A percentile compares a stretch with the other conserved stretches of the same genome.
Evolutionary conservation across 768 basidiomycete genomes (phyloP).

Genomic region (Tulasnella sp.): DNA sequence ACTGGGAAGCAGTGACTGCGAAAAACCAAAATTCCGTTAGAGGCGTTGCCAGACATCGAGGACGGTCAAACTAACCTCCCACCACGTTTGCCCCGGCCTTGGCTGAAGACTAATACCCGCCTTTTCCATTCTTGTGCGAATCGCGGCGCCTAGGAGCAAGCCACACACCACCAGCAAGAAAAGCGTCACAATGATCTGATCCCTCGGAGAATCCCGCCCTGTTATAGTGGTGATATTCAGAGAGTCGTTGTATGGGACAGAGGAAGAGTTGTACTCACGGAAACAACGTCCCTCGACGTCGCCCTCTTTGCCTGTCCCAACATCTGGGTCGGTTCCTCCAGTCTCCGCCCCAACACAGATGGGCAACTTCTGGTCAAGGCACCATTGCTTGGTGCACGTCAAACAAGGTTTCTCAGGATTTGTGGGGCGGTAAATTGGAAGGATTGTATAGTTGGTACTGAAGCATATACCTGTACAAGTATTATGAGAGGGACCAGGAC

Average conservation of each 20-base stretch:
- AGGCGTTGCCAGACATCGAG: neutral
- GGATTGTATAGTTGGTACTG: conserved; percentile 70
- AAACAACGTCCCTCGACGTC: conserved; percentile 94
- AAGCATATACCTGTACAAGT: conserved; percentile 72
- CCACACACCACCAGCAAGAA: conserved; percentile 83
- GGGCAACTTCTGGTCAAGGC: conserved; percentile 76
- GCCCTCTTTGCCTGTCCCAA: conserved; percentile 87
- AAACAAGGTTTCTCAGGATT: conserved; percentile 83
- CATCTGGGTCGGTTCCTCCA: conserved; percentile 83
- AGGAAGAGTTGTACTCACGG: conserved; percentile 62
- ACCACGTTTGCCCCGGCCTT: conserved; percentile 58
- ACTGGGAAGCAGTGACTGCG: neutral
- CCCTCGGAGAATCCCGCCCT: conserved; percentile 94
- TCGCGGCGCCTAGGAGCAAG: conserved; percentile 68
- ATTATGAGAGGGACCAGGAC: neutral
- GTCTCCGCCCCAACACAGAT: conserved; percentile 72
- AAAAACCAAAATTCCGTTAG: neutral
- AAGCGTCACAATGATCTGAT: conserved; percentile 83
- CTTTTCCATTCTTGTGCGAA: conserved; percentile 60
- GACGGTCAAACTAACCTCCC: conserved; percentile 45
- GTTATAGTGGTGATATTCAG: conserved; percentile 18
- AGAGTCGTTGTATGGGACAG: conserved; percentile 47
- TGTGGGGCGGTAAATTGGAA: conserved; percentile 67
- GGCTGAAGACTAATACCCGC: conserved; percentile 28
- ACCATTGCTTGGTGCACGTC: conserved; percentile 92